A percentile compares a stretch with the other conserved stretches of the same genome.
These are phyloP conservation scores for Neurospora sp. DNA, from an alignment of 495 filamentous ascomycete genomes.

Conservation along the genomic window DNA sequence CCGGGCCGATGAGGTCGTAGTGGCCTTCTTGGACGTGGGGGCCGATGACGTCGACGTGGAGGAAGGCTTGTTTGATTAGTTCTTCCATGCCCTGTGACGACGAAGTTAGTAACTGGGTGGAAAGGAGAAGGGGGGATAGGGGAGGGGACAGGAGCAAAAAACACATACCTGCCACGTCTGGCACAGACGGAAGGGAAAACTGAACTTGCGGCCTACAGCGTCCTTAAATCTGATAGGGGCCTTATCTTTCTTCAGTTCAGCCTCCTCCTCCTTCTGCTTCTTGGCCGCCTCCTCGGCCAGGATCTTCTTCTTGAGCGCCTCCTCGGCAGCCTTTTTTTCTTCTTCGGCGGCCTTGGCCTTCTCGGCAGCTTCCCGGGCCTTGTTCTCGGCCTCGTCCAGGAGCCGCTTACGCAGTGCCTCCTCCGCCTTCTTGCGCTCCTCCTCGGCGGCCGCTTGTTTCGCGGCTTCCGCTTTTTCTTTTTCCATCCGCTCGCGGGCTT, in stretches of 20 bases:
- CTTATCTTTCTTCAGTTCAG: constrained; percentile 40
- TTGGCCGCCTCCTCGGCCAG: constrained; percentile 23
- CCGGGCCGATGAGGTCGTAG: constrained; percentile 74
- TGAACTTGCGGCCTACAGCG: constrained; percentile 76
- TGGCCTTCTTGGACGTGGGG: constrained; percentile 75
- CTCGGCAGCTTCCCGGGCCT: constrained; percentile 9
- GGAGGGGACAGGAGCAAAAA: background rate
- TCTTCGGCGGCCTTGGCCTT: constrained; percentile 21
- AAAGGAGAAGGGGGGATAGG: background rate
- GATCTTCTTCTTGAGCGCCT: constrained; percentile 34
- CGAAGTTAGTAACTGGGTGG: background rate
- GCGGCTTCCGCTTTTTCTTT: constrained; percentile 22
- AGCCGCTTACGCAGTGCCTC: constrained; percentile 13
- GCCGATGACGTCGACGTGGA: constrained; percentile 73
- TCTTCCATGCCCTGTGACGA: constrained; percentile 64
- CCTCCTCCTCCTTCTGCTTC: constrained; percentile 42
- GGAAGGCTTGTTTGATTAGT: constrained; percentile 77
- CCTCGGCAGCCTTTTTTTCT: constrained; percentile 30
- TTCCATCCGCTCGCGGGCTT: constrained; percentile 31
- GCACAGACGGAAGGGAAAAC: constrained; percentile 72
- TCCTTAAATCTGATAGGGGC: constrained; percentile 73
- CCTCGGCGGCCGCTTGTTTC: constrained; percentile 23
- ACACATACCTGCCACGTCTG: constrained; percentile 65
- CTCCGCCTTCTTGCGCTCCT: constrained; percentile 17
- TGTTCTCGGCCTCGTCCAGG: constrained; percentile 1